Percentiles rank a stretch among this genome's conserved stretches.
phyloP scores from a whole-genome alignment of 1,284 basidiomycete genomes.

The Fomes fomentarius region DNA sequence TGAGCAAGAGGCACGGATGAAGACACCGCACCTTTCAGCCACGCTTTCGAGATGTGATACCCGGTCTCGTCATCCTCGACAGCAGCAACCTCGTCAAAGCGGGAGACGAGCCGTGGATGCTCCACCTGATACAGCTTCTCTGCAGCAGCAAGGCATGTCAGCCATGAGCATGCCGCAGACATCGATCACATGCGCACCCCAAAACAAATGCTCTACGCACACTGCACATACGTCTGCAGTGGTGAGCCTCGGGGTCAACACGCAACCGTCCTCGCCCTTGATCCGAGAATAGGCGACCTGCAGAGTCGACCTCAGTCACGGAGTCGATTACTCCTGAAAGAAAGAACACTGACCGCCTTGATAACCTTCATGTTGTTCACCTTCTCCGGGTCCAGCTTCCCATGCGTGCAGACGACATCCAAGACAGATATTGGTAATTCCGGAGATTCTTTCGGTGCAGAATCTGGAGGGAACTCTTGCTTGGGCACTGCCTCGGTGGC shows the following conservation, averaged over 20 bases:
- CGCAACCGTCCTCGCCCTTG: slow-evolving; percentile 44
- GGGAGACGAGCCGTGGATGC: slow-evolving; percentile 61
- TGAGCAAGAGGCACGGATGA: no score
- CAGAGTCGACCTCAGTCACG: slow-evolving; percentile 4
- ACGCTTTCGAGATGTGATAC: slow-evolving; percentile 77
- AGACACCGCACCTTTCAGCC: slow-evolving; percentile 64
- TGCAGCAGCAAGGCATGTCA: slow-evolving; percentile 30
- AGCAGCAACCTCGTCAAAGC: slow-evolving; percentile 56
- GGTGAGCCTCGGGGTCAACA: slow-evolving; percentile 49
- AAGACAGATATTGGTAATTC: slow-evolving; percentile 23
- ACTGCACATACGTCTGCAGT: slow-evolving; percentile 59
- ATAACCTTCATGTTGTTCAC: slow-evolving; percentile 70
- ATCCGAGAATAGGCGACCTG: slow-evolving; percentile 58
- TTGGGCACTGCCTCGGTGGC: no score
- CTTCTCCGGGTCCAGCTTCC: slow-evolving; percentile 57
- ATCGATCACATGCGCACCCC: slow-evolving; percentile 45
- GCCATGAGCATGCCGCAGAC: background rate
- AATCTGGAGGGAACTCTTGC: no score
- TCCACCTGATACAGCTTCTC: slow-evolving; percentile 68
- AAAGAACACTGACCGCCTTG: slow-evolving; percentile 41
- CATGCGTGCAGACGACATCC: slow-evolving; percentile 65
- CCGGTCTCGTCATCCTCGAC: slow-evolving; percentile 47
- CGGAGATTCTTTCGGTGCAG: background rate
- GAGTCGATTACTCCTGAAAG: background rate
- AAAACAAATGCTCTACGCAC: slow-evolving; percentile 63